Evolutionary conservation across 2,329 filamentous ascomycete species (phyloP).

Genomic region (Xylariales sp.): DNA sequence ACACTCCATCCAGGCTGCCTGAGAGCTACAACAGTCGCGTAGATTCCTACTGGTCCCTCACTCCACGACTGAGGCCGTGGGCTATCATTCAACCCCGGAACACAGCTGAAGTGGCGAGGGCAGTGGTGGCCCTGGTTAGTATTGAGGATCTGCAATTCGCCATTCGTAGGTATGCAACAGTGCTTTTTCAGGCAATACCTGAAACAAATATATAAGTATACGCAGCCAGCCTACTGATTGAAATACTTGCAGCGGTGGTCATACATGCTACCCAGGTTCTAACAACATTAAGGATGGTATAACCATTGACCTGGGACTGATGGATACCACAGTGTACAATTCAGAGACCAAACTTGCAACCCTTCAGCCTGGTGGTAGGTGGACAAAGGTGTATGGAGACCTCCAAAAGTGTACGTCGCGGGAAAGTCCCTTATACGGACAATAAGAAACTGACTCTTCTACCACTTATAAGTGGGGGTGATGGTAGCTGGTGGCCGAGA

Average conservation of each 20-base stretch:
- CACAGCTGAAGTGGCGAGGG: slow-evolving; percentile 14
- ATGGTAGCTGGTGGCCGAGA: slow-evolving; percentile 11
- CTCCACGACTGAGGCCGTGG: slow-evolving; percentile 10
- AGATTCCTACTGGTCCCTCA: slow-evolving; percentile 8
- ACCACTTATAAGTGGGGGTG: slow-evolving; percentile 8
- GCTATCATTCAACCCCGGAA: slow-evolving; percentile 14
- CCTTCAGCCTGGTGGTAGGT: slow-evolving; percentile 8
- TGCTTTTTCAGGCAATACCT: no score
- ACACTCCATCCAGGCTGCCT: slow-evolving; percentile 5
- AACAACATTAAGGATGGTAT: slow-evolving; percentile 11
- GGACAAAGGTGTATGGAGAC: slow-evolving; percentile 7
- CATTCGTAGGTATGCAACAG: slow-evolving; percentile 11
- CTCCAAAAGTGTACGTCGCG: slow-evolving; percentile 8
- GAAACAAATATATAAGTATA: slow-evolving; percentile 11
- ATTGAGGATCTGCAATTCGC: slow-evolving; percentile 10
- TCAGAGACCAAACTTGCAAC: slow-evolving; percentile 20
- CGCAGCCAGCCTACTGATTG: not conserved
- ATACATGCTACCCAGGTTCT: slow-evolving; percentile 6
- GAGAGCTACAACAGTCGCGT: slow-evolving; percentile 6
- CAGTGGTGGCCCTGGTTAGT: slow-evolving; percentile 10
- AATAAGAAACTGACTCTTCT: slow-evolving; percentile 8
- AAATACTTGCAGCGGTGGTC: slow-evolving; percentile 3
- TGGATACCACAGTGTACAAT: slow-evolving; percentile 20
- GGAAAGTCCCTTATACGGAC: no score
- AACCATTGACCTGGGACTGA: slow-evolving; percentile 13